phyloP scores from a whole-genome alignment of 495 filamentous ascomycete genomes.

The Barbatosphaeria neglecta region DNA sequence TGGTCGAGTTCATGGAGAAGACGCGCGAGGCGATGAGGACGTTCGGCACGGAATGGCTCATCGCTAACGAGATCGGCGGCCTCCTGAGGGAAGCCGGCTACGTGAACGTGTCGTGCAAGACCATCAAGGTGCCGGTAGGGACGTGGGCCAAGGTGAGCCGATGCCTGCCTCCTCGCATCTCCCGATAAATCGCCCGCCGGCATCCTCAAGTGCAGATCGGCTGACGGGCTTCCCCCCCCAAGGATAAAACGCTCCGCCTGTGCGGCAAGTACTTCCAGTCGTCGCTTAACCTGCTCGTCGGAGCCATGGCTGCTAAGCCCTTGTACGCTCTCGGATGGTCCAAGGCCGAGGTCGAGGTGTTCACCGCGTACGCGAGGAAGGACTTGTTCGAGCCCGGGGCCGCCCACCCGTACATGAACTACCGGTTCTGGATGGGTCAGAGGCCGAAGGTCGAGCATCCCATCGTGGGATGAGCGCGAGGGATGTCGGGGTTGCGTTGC shows the following conservation, averaged over 20 bases:
- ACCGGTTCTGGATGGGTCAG: slow-evolving; percentile 17
- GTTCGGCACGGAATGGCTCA: slow-evolving; percentile 29
- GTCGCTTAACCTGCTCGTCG: slow-evolving; percentile 25
- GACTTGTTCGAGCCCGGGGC: slow-evolving; percentile 35
- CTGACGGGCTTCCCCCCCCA: neutral
- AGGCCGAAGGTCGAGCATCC: too few relatives aligned
- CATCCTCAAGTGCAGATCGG: neutral
- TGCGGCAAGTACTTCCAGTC: slow-evolving; percentile 26
- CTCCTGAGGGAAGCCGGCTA: slow-evolving; percentile 45
- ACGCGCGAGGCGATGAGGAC: slow-evolving; percentile 12
- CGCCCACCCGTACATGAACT: slow-evolving; percentile 34
- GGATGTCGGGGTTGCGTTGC: too few relatives aligned
- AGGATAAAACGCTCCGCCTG: slow-evolving; percentile 2
- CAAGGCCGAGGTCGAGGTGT: slow-evolving; percentile 37
- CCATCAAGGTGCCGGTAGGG: slow-evolving; percentile 44
- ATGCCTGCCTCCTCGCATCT: neutral
- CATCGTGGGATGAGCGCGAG: too few relatives aligned
- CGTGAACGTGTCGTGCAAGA: slow-evolving; percentile 38
- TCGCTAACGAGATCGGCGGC: slow-evolving; percentile 33
- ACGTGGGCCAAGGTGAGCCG: slow-evolving; percentile 37
- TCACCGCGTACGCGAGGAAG: slow-evolving; percentile 40
- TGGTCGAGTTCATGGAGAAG: slow-evolving; percentile 15
- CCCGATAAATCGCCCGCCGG: neutral
- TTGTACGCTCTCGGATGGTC: slow-evolving; percentile 46
- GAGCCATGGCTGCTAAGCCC: slow-evolving; percentile 25